Conservation (phyloP, 129 eudicot genomes). For the Chrysanthemum makinoi region DNA sequence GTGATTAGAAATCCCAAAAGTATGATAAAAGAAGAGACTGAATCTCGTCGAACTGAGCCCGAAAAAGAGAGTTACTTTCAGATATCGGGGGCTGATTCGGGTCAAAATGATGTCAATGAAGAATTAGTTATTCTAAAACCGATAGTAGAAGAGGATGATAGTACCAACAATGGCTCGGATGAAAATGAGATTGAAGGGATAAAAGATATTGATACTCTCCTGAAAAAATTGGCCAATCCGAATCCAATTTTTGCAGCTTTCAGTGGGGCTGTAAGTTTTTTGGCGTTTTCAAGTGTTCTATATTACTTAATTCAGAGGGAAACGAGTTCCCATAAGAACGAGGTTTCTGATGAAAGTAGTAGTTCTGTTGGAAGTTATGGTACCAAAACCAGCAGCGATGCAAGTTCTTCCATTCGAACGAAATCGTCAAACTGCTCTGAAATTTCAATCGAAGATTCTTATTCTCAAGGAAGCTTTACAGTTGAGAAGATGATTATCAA, state of each 20-base stretch:
- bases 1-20: neutral
- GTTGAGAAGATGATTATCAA: slow-evolving; percentile 38
- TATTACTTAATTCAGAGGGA: slow-evolving; percentile 23
- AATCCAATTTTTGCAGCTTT: slow-evolving; percentile 4
- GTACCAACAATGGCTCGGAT: slow-evolving; percentile 3
- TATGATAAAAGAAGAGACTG: neutral
- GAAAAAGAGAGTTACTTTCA: neutral
- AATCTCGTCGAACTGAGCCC: neutral
- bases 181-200: slow-evolving; percentile 4
- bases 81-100: neutral
- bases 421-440: no score
- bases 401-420: no score
- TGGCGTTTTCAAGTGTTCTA: slow-evolving; percentile 30
- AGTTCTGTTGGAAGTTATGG: neutral
- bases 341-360: neutral
- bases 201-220: neutral
- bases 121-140: neutral
- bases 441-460: slow-evolving; percentile 29
- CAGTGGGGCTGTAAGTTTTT: slow-evolving; percentile 14
- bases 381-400: slow-evolving; percentile 5
- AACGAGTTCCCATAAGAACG: neutral
- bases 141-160: slow-evolving; percentile 19
- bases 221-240: neutral
- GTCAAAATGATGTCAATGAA: neutral
- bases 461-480: slow-evolving; percentile 33